Evolutionary conservation across 495 filamentous ascomycete species (phyloP), one percentile per base, ranked within the genome.

Genomic region (Aspergillus biplanus): DNA sequence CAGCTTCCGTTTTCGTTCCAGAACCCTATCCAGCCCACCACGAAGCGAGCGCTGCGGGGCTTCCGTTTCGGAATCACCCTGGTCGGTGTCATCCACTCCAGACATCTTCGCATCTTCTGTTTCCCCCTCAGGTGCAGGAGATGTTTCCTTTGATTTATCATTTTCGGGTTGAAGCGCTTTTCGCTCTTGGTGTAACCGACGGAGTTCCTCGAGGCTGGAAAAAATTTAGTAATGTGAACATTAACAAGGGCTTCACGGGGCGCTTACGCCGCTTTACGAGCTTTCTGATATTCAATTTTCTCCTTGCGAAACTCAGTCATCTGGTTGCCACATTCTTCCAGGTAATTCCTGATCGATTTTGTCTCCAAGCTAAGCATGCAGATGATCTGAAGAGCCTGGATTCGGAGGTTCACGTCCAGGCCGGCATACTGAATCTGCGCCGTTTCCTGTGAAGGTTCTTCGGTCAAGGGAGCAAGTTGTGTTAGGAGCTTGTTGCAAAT

Each of bases 261-360:
- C 33, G 89, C 93, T 81, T 86, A 97, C 93, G 85, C 83, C 73
- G 83, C 81, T 73, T 95, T 97, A 68, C 90, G 86, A 58, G 88
- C 83, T 60, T 92, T 85, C 73, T 98, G 95, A 71, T 87, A 89
- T 66, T 96, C 91, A 59, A 97, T 97, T 77, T 97, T 98, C 73
- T 96, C 90, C 75, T 98, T 99, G 18, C 95, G 85, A 69, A 92
- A 89, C 47, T 86, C 86, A 4, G 95, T 99, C 96, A 97, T 97
- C 61, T 90, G 87, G 64, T 92, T 90, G 52, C 87, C 89, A 75
- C 92, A 96, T 64, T 93, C 87, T 61, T 97, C 92, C 78, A 99
- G 89, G 69, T 95, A 96, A 15, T 87, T 87, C 42, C 92, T 86
- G 60, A 98, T 86, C 3, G 89, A 87, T 70, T 90, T 91, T 4